Conservation (phyloP, 2,329 filamentous ascomycete genomes). For the Knufia fluminis region DNA sequence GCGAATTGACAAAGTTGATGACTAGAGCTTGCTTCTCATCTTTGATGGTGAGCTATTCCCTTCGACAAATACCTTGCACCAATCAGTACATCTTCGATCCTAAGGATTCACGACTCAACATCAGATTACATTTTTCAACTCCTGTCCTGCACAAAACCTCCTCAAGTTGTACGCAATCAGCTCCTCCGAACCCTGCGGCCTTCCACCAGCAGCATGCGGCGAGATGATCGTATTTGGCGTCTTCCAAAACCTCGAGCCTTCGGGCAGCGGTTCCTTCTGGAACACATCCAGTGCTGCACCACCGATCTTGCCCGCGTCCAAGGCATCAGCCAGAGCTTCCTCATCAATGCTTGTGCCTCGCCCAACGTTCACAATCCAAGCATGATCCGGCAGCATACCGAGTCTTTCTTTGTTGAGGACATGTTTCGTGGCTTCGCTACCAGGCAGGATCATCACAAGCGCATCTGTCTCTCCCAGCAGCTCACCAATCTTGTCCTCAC, state of each 20-base stretch:
- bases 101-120: constrained; percentile 27
- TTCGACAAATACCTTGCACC: neutral
- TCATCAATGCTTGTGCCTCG: constrained; percentile 15
- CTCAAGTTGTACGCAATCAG: constrained; percentile 55
- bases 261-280: constrained; percentile 56
- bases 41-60: neutral
- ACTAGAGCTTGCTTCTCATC: neutral
- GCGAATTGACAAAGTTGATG: neutral
- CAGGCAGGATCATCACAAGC: constrained; percentile 59
- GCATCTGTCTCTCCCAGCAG: constrained; percentile 9
- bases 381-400: constrained; percentile 45
- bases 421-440: constrained; percentile 47
- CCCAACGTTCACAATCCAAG: constrained; percentile 21
- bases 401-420: constrained; percentile 48
- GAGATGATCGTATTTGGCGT: constrained; percentile 16
- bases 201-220: constrained; percentile 25
- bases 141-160: constrained; percentile 50
- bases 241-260: constrained; percentile 45
- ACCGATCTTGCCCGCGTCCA: constrained; percentile 44
- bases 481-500: constrained; percentile 36
- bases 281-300: constrained; percentile 65
- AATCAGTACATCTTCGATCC: neutral
- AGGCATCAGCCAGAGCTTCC: constrained; percentile 14
- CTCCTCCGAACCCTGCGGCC: constrained; percentile 51
- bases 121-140: constrained; percentile 43